Evolutionary conservation across 768 basidiomycete genomes (phyloP).

Genomic region (Phylloporus arenicola): DNA sequence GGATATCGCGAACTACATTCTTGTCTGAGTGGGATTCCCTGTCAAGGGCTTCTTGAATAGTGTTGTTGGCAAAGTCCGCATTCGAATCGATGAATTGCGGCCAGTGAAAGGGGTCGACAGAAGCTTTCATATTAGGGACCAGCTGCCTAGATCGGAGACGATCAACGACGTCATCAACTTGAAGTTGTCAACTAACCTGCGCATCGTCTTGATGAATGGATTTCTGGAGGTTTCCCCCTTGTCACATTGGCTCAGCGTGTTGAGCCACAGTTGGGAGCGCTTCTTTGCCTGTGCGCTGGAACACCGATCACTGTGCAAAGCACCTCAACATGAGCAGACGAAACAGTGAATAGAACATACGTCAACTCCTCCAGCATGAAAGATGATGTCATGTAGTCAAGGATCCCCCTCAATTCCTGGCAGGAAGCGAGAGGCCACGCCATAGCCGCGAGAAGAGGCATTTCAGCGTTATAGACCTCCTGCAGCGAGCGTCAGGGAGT

Average conservation of each 20-base stretch:
- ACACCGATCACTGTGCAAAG: slow-evolving; percentile 17
- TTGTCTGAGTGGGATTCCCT: slow-evolving; percentile 18
- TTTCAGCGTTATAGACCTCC: slow-evolving; percentile 25
- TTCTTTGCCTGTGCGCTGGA: slow-evolving; percentile 16
- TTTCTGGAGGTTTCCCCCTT: slow-evolving; percentile 12
- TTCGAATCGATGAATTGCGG: slow-evolving; percentile 23
- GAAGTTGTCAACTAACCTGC: slow-evolving; percentile 12
- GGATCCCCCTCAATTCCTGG: slow-evolving; percentile 19
- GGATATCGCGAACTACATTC: slow-evolving; percentile 13
- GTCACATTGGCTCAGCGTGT: slow-evolving; percentile 17
- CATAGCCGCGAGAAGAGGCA: slow-evolving; percentile 22
- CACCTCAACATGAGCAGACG: not conserved
- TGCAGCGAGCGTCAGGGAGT: not conserved
- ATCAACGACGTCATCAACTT: not conserved
- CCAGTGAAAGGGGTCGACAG: slow-evolving; percentile 25
- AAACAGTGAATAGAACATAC: slow-evolving; percentile 7
- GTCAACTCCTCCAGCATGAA: slow-evolving; percentile 30
- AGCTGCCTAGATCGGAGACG: slow-evolving; percentile 14
- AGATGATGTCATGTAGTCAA: slow-evolving; percentile 26
- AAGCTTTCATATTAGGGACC: slow-evolving; percentile 20
- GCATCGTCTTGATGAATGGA: slow-evolving; percentile 25
- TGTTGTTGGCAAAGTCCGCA: slow-evolving; percentile 16
- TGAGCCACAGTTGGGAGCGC: slow-evolving; percentile 22
- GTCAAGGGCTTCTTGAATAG: slow-evolving; percentile 23
- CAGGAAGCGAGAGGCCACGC: slow-evolving; percentile 22